Conservation (phyloP, 2,329 filamentous ascomycete species). For the Colletotrichum sp. region DNA sequence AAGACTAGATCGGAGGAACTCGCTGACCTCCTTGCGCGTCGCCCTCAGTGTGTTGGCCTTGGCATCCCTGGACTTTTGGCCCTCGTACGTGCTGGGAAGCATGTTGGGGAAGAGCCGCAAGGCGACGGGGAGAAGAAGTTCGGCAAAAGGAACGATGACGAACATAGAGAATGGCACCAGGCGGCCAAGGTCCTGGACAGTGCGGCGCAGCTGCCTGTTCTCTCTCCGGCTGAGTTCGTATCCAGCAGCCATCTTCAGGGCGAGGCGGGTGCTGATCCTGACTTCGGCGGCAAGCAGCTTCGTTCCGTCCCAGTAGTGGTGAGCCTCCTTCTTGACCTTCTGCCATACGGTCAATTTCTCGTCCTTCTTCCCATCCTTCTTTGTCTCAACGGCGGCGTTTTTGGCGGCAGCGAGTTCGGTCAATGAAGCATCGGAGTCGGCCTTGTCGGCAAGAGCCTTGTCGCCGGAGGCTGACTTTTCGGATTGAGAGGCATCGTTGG, state of each 20-base stretch:
- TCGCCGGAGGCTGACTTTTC: conserved; percentile 31
- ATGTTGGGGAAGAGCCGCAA: conserved; percentile 96
- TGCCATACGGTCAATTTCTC: conserved; percentile 90
- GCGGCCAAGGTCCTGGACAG: conserved; percentile 90
- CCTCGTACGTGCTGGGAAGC: conserved; percentile 96
- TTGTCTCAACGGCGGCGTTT: conserved; percentile 64
- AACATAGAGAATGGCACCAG: conserved; percentile 97
- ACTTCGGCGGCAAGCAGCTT: conserved; percentile 93
- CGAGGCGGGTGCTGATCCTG: conserved; percentile 88
- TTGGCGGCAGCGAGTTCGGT: conserved; percentile 69
- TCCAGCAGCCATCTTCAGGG: conserved; percentile 95
- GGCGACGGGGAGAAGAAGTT: conserved; percentile 88
- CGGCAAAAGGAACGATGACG: conserved; percentile 94
- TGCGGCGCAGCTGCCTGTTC: conserved; percentile 89
- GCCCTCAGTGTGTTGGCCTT: conserved; percentile 83
- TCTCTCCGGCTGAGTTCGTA: conserved; percentile 96
- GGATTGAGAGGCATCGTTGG: conserved; percentile 1
- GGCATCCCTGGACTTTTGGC: conserved; percentile 84
- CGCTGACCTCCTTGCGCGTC: conserved; percentile 92
- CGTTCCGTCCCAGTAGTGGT: conserved; percentile 98
- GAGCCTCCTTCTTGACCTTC: conserved; percentile 91
- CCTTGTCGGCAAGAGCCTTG: conserved; percentile 33
- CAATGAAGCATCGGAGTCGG: conserved; percentile 50
- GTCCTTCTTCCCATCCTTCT: conserved; percentile 70
- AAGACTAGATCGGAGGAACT: conserved; percentile 85